A percentile compares a stretch with the other conserved stretches of the same genome.
Evolutionary conservation across 257 asterid species (phyloP).

Genomic region (Solanum medicagineum): DNA sequence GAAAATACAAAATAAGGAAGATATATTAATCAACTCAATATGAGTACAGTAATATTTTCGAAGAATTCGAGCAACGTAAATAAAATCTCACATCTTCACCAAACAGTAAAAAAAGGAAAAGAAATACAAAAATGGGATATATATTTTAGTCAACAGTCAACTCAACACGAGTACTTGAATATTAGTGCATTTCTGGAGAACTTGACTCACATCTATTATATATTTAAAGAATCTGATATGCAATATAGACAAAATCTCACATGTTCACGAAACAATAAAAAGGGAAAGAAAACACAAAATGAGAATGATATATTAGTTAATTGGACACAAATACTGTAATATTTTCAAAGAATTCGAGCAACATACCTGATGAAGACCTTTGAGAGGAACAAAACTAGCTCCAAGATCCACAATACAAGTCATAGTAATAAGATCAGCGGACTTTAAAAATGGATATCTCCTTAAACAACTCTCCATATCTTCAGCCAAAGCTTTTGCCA

Average conservation of each 20-base stretch:
- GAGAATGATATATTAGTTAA: background rate
- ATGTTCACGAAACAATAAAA: background rate
- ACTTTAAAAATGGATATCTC: slow-evolving; percentile 22
- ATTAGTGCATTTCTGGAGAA: background rate
- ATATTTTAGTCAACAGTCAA: too few species aligned
- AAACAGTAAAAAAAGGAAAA: too few species aligned
- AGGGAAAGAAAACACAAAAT: background rate
- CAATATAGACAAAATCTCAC: background rate
- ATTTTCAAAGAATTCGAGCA: background rate
- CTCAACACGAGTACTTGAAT: too few species aligned
- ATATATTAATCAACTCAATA: background rate
- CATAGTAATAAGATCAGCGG: slow-evolving; percentile 44
- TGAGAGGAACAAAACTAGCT: slow-evolving; percentile 36
- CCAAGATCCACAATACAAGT: slow-evolving; percentile 56
- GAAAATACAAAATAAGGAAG: background rate
- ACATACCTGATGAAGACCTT: slow-evolving; percentile 55
- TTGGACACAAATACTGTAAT: accelerated
- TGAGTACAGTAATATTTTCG: background rate
- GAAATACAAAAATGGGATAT: too few species aligned
- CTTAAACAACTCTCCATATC: slow-evolving; percentile 39
- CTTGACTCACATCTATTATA: background rate
- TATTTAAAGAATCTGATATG: background rate
- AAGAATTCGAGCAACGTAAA: background rate
- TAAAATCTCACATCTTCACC: too few species aligned
- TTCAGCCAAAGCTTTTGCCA: slow-evolving; percentile 34